Evolutionary conservation across 345 rosid species (phyloP), one percentile per base, ranked within the genome.

Genomic region (Gossypium thurberi): DNA sequence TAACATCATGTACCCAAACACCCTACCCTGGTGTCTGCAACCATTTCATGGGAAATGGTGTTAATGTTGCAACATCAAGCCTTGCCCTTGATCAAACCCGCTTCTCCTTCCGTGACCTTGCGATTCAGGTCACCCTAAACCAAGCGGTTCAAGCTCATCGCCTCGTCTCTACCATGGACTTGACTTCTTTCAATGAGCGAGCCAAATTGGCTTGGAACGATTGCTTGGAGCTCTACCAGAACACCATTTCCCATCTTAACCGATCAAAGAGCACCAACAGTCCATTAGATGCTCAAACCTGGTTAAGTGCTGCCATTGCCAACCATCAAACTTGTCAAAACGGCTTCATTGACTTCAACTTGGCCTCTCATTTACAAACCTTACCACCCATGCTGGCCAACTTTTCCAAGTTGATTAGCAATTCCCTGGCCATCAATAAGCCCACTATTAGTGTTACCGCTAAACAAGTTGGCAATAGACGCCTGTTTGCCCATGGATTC

Each of bases 231-330:
- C 86, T 91, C 12, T 89, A 90, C 56, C 85, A 83, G 42, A 90
- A 89, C 68, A 66, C 92, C 10, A 55, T 89, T 18, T 50, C 78
- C 59, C 76, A 82, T 33, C 88, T 94, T 18, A 90, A 87, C 66
- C 83, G 70, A 10, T 87, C 97, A 6, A 57, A 83, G 75, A 82
- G 78, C 56, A 79, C 87, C 0, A 81, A 14, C 9, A 77, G 72
- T 74, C 84, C 84, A 2, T 21, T 53, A 14, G 91, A 94, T 43
- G 75, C 88, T 46, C 90, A 84, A 74, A 91, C 94, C 0, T 89
- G 90, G 85, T 72, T 94, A 69, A 94, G 97, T 75, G 98, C 94
- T 6, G 80, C 96, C 0, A 77, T 82, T 48, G 85, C 98, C 47
- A 91, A 89, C 61, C 90, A 87, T 52, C 84, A 85, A 53, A 90